Evolutionary conservation across 495 filamentous ascomycete genomes (phyloP), one percentile per base, ranked within the genome.

Genomic region (Lentithecium fluviatile): DNA sequence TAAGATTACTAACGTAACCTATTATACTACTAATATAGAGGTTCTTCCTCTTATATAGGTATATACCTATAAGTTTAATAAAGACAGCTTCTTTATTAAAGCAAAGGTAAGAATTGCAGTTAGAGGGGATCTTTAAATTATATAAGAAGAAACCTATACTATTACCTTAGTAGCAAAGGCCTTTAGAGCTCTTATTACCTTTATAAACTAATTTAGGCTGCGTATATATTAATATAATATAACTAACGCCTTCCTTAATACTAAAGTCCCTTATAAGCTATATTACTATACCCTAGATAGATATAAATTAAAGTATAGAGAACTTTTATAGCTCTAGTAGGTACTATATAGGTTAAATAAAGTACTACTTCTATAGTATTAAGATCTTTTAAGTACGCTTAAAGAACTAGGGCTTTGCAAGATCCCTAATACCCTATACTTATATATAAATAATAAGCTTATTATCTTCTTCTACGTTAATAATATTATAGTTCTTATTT

Each of bases 41-140:
- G 40, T 55, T n/a, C 52, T 67, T 38, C 64, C 53, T 24, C 47
- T 67, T 11, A 62, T 58, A 32, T 67, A 52, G 60, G 46, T 63
- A 40, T 67, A 52, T 43, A 57, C n/a, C 6, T 62, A 66, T 42
- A 66, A 66, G 48, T 50, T 66, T 46, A 49, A 60, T 36, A 29
- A 62, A 21, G 50, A 61, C 15, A 58, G 63, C 3, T 62, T 56
- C 23, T 32, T 62, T 13, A n/a, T 12, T 10, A 56, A 56, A 17
- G 54, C n/a, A 17, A 66, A 66, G 34, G 58, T 58, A 26, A 23
- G 57, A 45, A 23, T 65, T 19, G 6, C n/a, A 37, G 45, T 61
- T 19, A 6, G 57, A 45, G 62, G 49, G 20, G 57, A 65, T 37
- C 49, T 65, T n/a, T 36, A 61, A 36, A 50, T 5, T 19, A 19